A percentile compares a stretch with the other conserved stretches of the same genome.
Conservation (phyloP, 139 green algal species). For the Diplosphaera chodatii region DNA sequence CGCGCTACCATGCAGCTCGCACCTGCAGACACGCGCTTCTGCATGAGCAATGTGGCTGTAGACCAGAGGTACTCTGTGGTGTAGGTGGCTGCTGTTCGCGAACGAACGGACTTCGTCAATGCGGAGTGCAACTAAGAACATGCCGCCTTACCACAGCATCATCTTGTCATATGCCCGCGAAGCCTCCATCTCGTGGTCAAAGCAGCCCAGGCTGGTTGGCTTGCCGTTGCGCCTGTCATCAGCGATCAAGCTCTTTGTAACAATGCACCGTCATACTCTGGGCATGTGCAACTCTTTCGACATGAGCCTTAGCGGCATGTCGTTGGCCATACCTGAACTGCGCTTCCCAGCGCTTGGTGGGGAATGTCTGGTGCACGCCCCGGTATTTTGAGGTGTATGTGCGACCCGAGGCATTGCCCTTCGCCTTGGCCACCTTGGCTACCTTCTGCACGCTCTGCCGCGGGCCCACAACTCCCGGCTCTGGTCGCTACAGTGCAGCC, state of each 20-base stretch:
- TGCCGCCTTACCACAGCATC: slow-evolving; percentile 95
- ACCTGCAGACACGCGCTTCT: too few relatives aligned
- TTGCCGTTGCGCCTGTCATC: slow-evolving; percentile 64
- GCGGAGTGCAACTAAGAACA: too few relatives aligned
- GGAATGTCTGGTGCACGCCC: slow-evolving; percentile 88
- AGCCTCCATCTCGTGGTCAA: slow-evolving; percentile 79
- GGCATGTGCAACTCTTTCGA: too few relatives aligned
- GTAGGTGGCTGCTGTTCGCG: too few relatives aligned
- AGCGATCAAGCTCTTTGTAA: too few relatives aligned
- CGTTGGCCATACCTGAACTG: slow-evolving; percentile 70
- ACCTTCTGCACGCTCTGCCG: slow-evolving; percentile 20
- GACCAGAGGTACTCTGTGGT: too few relatives aligned
- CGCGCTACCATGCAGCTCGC: slow-evolving; percentile 68
- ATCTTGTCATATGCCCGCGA: slow-evolving; percentile 88
- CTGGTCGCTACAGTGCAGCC: too few relatives aligned
- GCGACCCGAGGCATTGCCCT: slow-evolving; percentile 33
- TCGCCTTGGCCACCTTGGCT: slow-evolving; percentile 23
- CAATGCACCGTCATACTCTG: too few relatives aligned
- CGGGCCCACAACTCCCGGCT: neutral
- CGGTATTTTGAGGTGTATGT: slow-evolving; percentile 78
- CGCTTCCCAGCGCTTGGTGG: slow-evolving; percentile 82
- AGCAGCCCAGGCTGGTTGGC: slow-evolving; percentile 79
- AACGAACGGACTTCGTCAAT: too few relatives aligned
- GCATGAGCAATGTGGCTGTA: too few relatives aligned
- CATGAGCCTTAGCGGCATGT: too few relatives aligned